Evolutionary conservation across 306 rosid species (phyloP).

Genomic region (Rosa chinensis): DNA sequence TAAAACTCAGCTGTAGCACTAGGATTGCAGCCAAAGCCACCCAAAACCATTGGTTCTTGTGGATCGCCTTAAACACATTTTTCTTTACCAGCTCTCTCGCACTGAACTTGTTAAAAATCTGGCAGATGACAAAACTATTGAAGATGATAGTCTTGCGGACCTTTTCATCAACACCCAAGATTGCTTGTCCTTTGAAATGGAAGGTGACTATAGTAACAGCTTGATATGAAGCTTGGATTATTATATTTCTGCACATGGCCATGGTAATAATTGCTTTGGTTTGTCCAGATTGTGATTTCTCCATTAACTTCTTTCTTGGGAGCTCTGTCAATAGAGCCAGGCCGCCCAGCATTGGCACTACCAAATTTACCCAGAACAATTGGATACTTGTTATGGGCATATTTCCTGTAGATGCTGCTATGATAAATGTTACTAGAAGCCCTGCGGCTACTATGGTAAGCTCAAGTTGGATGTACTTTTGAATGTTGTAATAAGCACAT

Average conservation of each 20-base stretch:
- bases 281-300: not conserved
- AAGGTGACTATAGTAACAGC: not conserved
- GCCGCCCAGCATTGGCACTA: conserved; percentile 5
- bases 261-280: not conserved
- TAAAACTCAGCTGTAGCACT: conserved; percentile 7
- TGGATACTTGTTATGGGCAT: not conserved
- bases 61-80: conserved; percentile 8
- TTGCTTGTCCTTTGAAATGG: conserved; percentile 7
- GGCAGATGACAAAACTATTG: conserved; percentile 25
- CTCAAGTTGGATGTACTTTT: conserved; percentile 20
- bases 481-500: conserved; percentile 18
- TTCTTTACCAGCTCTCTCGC: conserved; percentile 17
- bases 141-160: conserved; percentile 17
- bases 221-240: conserved; percentile 19
- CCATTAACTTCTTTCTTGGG: conserved; percentile 3
- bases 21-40: not conserved
- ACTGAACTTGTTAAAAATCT: conserved; percentile 16
- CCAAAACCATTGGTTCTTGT: conserved; percentile 11
- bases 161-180: not conserved
- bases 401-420: not conserved
- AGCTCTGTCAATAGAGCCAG: conserved; percentile 9
- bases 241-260: conserved; percentile 23
- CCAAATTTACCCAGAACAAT: conserved; percentile 1
- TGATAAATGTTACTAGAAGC: not conserved
- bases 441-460: not conserved